A percentile compares a stretch with the other conserved stretches of the same genome.
These are phyloP conservation scores for Zasmidium angulare DNA, from an alignment of 2,329 filamentous ascomycete genomes.

Conservation along the genomic window DNA sequence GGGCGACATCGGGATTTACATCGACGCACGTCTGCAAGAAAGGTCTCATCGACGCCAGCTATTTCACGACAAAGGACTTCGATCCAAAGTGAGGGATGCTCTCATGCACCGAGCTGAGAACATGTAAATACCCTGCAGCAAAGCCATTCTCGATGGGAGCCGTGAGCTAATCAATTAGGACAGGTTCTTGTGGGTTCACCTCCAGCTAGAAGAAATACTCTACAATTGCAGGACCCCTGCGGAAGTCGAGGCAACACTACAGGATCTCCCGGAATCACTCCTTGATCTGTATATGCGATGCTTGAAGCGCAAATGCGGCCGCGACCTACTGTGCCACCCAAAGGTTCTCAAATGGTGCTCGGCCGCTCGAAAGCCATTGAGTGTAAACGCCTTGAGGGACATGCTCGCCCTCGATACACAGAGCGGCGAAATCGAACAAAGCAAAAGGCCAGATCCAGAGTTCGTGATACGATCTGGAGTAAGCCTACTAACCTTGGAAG, in stretches of 20 bases:
- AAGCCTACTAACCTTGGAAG: not conserved
- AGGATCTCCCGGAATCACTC: not conserved
- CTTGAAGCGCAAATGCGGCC: not conserved
- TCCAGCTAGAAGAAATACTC: not conserved
- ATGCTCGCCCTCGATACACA: not conserved
- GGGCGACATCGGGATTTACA: not conserved
- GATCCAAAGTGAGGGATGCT: not conserved
- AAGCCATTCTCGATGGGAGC: not conserved
- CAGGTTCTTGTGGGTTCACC: not conserved
- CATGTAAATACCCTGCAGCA: not conserved
- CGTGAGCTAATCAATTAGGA: not conserved
- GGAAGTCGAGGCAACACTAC: not conserved
- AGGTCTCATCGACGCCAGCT: not conserved
- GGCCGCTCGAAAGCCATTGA: not conserved
- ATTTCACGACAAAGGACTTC: not conserved
- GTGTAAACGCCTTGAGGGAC: not conserved
- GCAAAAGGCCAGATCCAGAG: not conserved
- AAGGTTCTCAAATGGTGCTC: not conserved
- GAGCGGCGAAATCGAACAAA: not conserved
- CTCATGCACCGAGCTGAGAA: not conserved
- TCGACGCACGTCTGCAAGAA: not conserved
- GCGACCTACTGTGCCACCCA: not conserved
- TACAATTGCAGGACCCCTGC: not conserved
- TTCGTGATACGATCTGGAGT: not conserved
- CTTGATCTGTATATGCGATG: not conserved